Conservation (phyloP, 352 stramenopile genomes). For the Phytophthora idaei region DNA sequence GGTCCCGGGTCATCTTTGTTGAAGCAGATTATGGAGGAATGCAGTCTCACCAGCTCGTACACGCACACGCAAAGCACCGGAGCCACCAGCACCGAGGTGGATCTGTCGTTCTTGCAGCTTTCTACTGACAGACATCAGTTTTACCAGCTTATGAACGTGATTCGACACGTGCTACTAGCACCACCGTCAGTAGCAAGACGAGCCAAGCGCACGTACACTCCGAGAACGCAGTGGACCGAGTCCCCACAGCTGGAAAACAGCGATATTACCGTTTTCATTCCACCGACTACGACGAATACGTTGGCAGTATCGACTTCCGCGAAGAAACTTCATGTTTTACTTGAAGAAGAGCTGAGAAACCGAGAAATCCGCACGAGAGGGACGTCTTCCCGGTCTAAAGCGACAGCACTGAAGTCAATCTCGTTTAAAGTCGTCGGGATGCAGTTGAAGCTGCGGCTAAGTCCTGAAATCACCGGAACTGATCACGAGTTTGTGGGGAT, state of each 20-base stretch:
- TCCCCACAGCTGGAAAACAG: slow-evolving; percentile 25
- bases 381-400: slow-evolving; percentile 32
- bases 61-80: slow-evolving; percentile 47
- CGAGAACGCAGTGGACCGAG: slow-evolving; percentile 17
- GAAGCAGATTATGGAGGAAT: slow-evolving; percentile 84
- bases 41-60: slow-evolving; percentile 65
- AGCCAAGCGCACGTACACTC: slow-evolving; percentile 31
- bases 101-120: slow-evolving; percentile 76
- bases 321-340: slow-evolving; percentile 65
- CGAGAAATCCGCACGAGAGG: slow-evolving; percentile 59
- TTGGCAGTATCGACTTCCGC: slow-evolving; percentile 21
- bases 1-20: slow-evolving; percentile 40
- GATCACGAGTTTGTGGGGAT: slow-evolving; percentile 84
- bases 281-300: slow-evolving; percentile 22
- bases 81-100: slow-evolving; percentile 56
- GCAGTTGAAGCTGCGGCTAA: slow-evolving; percentile 61
- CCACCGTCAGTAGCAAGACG: slow-evolving; percentile 53
- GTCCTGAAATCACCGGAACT: slow-evolving; percentile 55
- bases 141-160: slow-evolving; percentile 81
- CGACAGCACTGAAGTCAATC: slow-evolving; percentile 66
- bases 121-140: slow-evolving; percentile 83
- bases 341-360: slow-evolving; percentile 73
- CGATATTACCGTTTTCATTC: slow-evolving; percentile 38
- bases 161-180: slow-evolving; percentile 74
- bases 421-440: slow-evolving; percentile 67